Base-by-base conservation (phyloP, 352 stramenopile genomes). In the Aphanomyces stellatus region DNA sequence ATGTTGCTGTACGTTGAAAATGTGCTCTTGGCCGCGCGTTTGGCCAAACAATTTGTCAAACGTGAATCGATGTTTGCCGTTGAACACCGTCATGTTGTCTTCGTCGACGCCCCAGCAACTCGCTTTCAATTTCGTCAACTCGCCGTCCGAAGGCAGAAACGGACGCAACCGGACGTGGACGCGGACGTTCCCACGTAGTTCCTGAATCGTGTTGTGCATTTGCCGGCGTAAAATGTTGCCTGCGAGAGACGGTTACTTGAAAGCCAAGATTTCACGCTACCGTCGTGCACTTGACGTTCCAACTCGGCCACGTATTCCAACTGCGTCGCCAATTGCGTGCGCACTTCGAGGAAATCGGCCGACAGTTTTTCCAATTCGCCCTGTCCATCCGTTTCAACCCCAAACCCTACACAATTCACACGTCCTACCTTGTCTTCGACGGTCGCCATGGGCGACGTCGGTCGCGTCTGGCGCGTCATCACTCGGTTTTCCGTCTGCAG, bases 151-250 rank as follows among this genome's bases (percentile, higher is more conserved):
- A 19, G 82, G 80, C 56, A 98, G 62, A 65, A 98, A 93, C 11
- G 95, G 96, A 55, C 96, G 85, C 71, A 99, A 73, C 2, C 96
- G 82, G 11, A 97, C 95, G 72, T 98, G 98, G 3, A 99, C 97
- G 35, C 98, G 91, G 71, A 99, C 97, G 70, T 99, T 99, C 42
- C 97, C 98, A 25, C 97, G 88, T 27, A 99, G 80, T 70, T 99
- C 97, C 79, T 99, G 96, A 49, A 99, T 98, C n/a, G 88, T 91
- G 79, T 99, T 99, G 81, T 99, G 97, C 71, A 99, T 85, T 60
- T 98, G 91, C 19, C 97, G 83, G 4, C 97, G 87, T 28, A 96
- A 69, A 2, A 80, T 72, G 51, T 91, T 85, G 13, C 80, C 74
- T 59, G 66, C 40, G 3, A 13, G 42, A 5, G 42, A 27, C 19